phyloP scores from a whole-genome alignment of 2,329 filamentous ascomycete genomes.

The Trichoderma aggressivum region DNA sequence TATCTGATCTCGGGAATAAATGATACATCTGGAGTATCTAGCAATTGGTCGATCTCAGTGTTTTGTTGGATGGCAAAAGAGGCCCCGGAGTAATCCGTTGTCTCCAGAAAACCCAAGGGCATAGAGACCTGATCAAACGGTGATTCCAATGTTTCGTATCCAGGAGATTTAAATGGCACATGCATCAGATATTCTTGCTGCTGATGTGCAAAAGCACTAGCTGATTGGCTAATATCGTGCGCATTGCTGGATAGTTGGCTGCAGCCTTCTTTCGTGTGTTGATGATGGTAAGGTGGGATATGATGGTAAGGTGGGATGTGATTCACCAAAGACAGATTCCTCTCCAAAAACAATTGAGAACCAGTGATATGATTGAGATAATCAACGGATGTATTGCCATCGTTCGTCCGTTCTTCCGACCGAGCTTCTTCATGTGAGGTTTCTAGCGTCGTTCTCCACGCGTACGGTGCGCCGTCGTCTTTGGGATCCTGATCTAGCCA shows the following conservation, averaged over 20 bases:
- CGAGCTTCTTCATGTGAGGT: not conserved
- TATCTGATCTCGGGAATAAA: not conserved
- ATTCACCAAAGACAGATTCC: not conserved
- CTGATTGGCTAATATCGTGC: not conserved
- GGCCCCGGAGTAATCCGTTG: not conserved
- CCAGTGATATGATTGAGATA: not conserved
- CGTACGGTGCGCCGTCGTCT: not conserved
- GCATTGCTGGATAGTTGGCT: not conserved
- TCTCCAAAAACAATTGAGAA: not conserved
- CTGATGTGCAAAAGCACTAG: not conserved
- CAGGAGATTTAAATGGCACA: not conserved
- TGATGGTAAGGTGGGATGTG: not conserved
- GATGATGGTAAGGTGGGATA: not conserved
- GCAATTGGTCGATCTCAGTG: not conserved
- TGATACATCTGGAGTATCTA: not conserved
- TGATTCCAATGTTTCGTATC: not conserved
- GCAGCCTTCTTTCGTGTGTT: not conserved
- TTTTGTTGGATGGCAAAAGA: not conserved
- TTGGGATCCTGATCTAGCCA: not conserved
- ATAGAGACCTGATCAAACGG: not conserved
- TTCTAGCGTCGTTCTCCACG: not conserved
- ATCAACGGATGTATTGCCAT: not conserved
- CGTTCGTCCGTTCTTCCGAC: not conserved
- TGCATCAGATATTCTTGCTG: not conserved
- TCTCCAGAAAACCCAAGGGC: not conserved